phyloP scores from a whole-genome alignment of 176 grass and related monocot genomes.

The Carex myosuroides region DNA sequence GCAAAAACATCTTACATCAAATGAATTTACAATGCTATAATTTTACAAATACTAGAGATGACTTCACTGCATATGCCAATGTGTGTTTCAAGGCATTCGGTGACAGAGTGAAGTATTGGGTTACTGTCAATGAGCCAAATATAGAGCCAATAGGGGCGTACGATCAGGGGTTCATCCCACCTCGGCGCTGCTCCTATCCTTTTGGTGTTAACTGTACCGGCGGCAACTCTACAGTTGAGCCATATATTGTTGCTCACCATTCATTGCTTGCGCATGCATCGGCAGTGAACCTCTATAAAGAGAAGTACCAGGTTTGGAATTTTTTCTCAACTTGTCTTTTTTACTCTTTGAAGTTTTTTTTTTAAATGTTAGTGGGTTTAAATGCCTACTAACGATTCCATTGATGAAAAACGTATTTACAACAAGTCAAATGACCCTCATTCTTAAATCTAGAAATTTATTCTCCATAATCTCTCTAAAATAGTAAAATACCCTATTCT shows the following conservation, averaged over 20 bases:
- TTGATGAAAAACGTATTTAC: too few relatives aligned
- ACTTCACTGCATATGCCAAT: conserved; percentile 51
- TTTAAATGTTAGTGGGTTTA: too few relatives aligned
- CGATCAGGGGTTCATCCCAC: conserved; percentile 23
- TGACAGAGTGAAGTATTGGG: conserved; percentile 67
- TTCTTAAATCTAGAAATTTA: too few relatives aligned
- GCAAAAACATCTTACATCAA: too few relatives aligned
- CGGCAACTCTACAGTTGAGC: conserved; percentile 63
- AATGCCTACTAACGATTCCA: too few relatives aligned
- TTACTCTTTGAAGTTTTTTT: too few relatives aligned
- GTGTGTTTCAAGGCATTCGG: conserved; percentile 65
- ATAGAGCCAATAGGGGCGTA: conserved; percentile 44
- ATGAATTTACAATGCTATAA: background rate
- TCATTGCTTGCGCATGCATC: conserved; percentile 68
- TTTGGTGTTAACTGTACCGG: conserved; percentile 44
- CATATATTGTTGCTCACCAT: conserved; percentile 68
- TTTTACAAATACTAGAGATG: conserved; percentile 42
- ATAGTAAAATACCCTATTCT: too few relatives aligned
- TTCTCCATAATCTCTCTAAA: too few relatives aligned
- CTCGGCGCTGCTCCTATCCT: conserved; percentile 54
- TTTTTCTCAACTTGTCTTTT: background rate
- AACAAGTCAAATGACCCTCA: too few relatives aligned
- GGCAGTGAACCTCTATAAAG: conserved; percentile 46
- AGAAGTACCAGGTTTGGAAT: conserved; percentile 57
- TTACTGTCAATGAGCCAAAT: conserved; percentile 67